Percentiles rank a stretch among this genome's conserved stretches.
Evolutionary conservation across 2,329 filamentous ascomycete species (phyloP).

Genomic region (Cadophora sp.): DNA sequence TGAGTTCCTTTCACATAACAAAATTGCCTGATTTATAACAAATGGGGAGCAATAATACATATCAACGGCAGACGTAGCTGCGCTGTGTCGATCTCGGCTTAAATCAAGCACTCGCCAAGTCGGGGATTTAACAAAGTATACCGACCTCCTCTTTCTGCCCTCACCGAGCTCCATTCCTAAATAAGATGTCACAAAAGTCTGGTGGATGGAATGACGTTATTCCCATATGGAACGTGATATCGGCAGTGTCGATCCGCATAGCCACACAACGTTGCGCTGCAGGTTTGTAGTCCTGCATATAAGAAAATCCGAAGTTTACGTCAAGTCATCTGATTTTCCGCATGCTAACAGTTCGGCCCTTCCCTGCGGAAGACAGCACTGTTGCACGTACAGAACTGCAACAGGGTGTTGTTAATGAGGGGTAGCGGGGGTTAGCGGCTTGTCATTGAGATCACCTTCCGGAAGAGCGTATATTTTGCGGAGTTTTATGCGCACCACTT

Average conservation of each 20-base stretch:
- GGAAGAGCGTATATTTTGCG: conserved; percentile 3
- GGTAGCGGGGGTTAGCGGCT: conserved; percentile 8
- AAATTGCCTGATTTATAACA: too few species aligned
- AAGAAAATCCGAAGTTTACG: background rate
- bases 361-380: background rate
- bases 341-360: background rate
- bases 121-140: background rate
- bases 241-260: conserved; percentile 7
- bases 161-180: background rate
- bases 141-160: background rate
- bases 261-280: conserved; percentile 9
- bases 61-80: too few species aligned
- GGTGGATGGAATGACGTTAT: conserved; percentile 2
- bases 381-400: background rate
- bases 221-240: conserved; percentile 3
- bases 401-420: background rate
- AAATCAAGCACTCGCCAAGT: background rate
- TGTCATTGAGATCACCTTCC: conserved; percentile 1
- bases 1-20: too few species aligned
- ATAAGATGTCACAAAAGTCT: background rate
- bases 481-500: background rate
- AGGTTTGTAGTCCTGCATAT: background rate
- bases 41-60: too few species aligned
- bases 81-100: background rate
- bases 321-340: conserved; percentile 6